Percentiles rank a stretch among this genome's conserved stretches.
These are phyloP conservation scores for Globisporangium takayamanum DNA, from an alignment of 352 stramenopile species.

Conservation along the genomic window DNA sequence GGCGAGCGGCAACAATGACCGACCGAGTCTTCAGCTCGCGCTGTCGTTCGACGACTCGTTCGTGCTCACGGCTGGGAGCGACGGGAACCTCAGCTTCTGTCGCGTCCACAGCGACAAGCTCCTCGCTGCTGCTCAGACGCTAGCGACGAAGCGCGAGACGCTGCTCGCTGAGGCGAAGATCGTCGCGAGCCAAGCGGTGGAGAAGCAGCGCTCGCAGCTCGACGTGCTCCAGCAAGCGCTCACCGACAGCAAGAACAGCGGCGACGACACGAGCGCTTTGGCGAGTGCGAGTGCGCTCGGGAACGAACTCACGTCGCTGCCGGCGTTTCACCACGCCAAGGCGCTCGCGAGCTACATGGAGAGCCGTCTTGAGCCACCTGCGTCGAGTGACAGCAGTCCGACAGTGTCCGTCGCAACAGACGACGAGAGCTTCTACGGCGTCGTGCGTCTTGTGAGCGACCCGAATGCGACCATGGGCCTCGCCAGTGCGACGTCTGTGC, in stretches of 20 bases:
- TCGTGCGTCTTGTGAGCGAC: constrained; percentile 40
- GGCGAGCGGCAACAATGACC: constrained; percentile 3
- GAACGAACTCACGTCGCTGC: constrained; percentile 52
- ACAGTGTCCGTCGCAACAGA: constrained; percentile 23
- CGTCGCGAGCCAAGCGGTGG: constrained; percentile 40
- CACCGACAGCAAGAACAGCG: constrained; percentile 40
- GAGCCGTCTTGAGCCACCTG: constrained; percentile 19
- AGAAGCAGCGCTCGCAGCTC: constrained; percentile 46
- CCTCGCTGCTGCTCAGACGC: constrained; percentile 25
- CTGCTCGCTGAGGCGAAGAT: constrained; percentile 42
- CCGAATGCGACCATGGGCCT: constrained; percentile 29
- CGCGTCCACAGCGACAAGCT: constrained; percentile 58
- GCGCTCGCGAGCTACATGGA: constrained; percentile 72
- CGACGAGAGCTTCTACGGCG: constrained; percentile 44
- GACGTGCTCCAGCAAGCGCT: constrained; percentile 41
- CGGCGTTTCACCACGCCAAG: constrained; percentile 62
- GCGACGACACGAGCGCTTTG: constrained; percentile 23
- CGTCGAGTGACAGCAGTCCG: background rate
- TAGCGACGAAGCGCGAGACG: constrained; percentile 30
- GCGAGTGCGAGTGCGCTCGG: background rate
- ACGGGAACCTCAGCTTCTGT: constrained; percentile 73
- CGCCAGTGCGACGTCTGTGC: constrained; percentile 8
- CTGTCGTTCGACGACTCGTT: constrained; percentile 85
- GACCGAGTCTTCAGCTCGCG: constrained; percentile 26
- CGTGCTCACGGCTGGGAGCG: constrained; percentile 53